Base-by-base conservation (phyloP, 1,139 yeast genomes). In the Petasospora fabianii region DNA sequence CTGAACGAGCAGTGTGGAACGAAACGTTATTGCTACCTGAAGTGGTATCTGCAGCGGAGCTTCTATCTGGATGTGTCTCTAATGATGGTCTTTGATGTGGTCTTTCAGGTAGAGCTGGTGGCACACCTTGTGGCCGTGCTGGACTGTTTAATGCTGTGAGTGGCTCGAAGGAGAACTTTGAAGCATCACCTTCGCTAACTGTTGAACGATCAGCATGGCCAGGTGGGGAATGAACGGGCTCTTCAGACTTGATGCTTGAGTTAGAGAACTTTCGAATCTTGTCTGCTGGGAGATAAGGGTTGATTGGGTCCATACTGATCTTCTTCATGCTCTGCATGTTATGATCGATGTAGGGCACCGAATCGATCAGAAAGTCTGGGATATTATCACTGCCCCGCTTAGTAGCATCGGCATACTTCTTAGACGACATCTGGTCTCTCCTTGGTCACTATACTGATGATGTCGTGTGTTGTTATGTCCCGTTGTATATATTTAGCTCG, bases 1-100 rank as follows among this genome's bases (percentile, higher is more conserved):
- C 47, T 3, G 53, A 44, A 26, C 41, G 30, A 0, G 54, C 57
- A 2, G 55, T 50, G 27, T 50, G 53, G 31, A 43, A 51, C n/a
- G n/a, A 3, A 53, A 48, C 11, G 30, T 3, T 13, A 33, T 28
- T 14, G n/a, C 42, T 38, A 6, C 34, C 48, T 4, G 33, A 30
- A 3, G 49, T 41, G n/a, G 44, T 37, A 22, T 39, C 43, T 5
- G 20, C 34, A 18, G 15, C n/a, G 6, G 18, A 5, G 12, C 38
- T 30, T 9, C 27, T n/a, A 7, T 31, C 34, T 5, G 17, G n/a
- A 5, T 27, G 24, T 3, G 18, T 13, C 26, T 22, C 13, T 12
- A 12, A 27, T 31, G 35, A 27, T 31, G 27, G 7, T 19, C 14
- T 16, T n/a, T 24, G 26, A n/a, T 11, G 28, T 8, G 21, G 19